Conservation (phyloP, 176 grass and related monocot species). For the Thinopyrum elongatum region DNA sequence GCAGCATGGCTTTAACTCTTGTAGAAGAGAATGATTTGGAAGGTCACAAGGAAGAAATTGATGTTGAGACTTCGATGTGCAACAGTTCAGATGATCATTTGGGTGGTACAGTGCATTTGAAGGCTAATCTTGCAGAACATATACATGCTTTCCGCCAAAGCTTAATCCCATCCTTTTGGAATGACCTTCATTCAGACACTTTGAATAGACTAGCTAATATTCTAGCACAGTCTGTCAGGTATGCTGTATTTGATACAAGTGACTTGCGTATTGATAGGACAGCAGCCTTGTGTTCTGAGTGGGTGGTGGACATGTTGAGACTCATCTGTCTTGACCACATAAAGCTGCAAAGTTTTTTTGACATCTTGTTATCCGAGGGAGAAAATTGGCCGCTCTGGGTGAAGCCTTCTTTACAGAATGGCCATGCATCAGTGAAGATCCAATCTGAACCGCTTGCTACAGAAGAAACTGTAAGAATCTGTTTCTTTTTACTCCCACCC, state of each 20-base stretch:
- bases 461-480: constrained; percentile 13
- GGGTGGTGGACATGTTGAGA: constrained; percentile 60
- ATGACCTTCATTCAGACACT: constrained; percentile 42
- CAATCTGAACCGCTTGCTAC: background rate
- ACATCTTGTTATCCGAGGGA: constrained; percentile 68
- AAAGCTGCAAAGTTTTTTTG: constrained; percentile 60
- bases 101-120: constrained; percentile 38
- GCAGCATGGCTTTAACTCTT: constrained; percentile 48
- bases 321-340: constrained; percentile 52
- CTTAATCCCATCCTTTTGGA: constrained; percentile 67
- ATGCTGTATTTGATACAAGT: constrained; percentile 59
- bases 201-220: constrained; percentile 54
- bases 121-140: constrained; percentile 53
- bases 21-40: constrained; percentile 36
- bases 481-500: background rate
- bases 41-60: constrained; percentile 15
- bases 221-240: constrained; percentile 77
- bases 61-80: constrained; percentile 3
- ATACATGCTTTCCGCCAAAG: constrained; percentile 51
- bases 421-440: constrained; percentile 12
- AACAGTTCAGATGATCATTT: constrained; percentile 28
- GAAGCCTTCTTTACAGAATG: constrained; percentile 42
- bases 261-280: constrained; percentile 36
- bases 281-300: constrained; percentile 61
- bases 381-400: constrained; percentile 85